Base-by-base conservation (phyloP, 352 stramenopile species). In the Globisporangium carolinianum region DNA sequence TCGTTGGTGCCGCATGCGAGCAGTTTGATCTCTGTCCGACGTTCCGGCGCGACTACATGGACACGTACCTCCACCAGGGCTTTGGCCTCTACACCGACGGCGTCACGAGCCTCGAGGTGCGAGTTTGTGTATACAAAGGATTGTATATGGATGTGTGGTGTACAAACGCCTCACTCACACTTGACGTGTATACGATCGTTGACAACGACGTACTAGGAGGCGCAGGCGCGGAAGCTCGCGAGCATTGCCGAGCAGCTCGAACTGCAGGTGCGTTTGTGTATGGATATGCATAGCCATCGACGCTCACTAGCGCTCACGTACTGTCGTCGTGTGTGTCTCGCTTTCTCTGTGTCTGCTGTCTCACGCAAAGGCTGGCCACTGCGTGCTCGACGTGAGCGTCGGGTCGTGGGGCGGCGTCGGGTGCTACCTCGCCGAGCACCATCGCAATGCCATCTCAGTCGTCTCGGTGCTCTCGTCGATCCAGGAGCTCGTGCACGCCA, bases 351-450 rank as follows among this genome's bases (percentile, higher is more conserved):
- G 24, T 32, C 24, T 32, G 24, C 24, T 32, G 24, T 32, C 24
- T 32, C 24, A 32, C 24, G 24, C 24, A 32, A 32, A 89, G 75
- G 46, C 67, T 51, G 71, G 75, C 0, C 67, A 90, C 9, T 74
- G 66, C 24, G 63, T 96, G n/a, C 68, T 96, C 10, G 87, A 96
- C 47, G 68, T 96, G n/a, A 80, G 75, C 43, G 70, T 91, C 38
- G 86, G 83, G 4, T 95, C 81, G 1, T 89, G 86, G 83, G 84
- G 86, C 51, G 81, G 83, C 0, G 77, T 95, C 14, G 79, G 76
- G 9, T 83, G 83, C 54, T 93, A 86, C 55, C 62, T 94, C 4
- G 81, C 86, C 7, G 66, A 87, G 54, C 70, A 71, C 5, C 24
- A 32, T 32, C 70, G 87, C 15, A 57, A 62, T 8, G 56, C 68